phyloP scores from a whole-genome alignment of 2,329 filamentous ascomycete genomes.

The Colletotrichum tabaci region DNA sequence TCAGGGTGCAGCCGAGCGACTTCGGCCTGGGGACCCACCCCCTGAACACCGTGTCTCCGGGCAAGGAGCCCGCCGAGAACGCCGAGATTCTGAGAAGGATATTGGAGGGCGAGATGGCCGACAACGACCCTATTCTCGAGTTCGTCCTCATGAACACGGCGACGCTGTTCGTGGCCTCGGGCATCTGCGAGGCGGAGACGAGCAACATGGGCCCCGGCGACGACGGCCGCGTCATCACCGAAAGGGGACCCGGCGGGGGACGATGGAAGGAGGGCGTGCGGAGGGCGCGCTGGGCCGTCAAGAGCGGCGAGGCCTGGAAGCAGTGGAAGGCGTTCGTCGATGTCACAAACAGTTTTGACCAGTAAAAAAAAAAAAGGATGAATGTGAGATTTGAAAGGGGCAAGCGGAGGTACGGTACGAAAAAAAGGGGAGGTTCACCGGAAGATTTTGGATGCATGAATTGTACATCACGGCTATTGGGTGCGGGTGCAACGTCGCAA shows the following conservation, averaged over 20 bases:
- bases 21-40: constrained; percentile 86
- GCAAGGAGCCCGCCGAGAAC: constrained; percentile 89
- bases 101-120: constrained; percentile 78
- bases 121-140: constrained; percentile 87
- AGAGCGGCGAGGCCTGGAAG: constrained; percentile 87
- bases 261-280: constrained; percentile 97
- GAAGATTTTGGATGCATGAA: background rate
- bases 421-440: background rate
- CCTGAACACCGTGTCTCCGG: constrained; percentile 83
- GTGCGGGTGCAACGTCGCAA: constrained; percentile 1
- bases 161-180: constrained; percentile 86
- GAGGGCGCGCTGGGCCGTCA: constrained; percentile 88
- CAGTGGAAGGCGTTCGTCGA: constrained; percentile 89
- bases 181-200: constrained; percentile 86
- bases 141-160: constrained; percentile 97
- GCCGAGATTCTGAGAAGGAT: constrained; percentile 86
- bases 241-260: constrained; percentile 86
- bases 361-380: background rate
- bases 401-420: background rate
- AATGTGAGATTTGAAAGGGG: too few species aligned
- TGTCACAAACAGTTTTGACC: constrained; percentile 74
- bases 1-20: constrained; percentile 84
- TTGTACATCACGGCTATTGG: constrained; percentile 23
- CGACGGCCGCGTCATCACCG: constrained; percentile 83
- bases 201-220: constrained; percentile 86